Base-by-base conservation (phyloP, 2,329 filamentous ascomycete species). In the Mycosphaerella arachidis region DNA sequence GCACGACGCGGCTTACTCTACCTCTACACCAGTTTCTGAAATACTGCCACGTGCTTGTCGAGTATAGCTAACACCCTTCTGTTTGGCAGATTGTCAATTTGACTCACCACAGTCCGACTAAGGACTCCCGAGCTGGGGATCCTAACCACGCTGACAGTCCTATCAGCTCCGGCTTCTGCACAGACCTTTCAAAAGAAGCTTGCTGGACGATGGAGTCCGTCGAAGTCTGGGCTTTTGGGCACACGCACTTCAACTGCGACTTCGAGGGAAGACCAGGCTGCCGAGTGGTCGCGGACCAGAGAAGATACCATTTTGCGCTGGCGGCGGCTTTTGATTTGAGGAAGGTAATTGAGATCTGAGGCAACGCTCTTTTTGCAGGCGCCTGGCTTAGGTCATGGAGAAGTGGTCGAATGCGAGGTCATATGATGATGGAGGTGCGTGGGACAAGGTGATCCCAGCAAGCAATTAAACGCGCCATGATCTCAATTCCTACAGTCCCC, bases 41-140 rank as follows among this genome's bases (percentile, higher is more conserved):
- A 24, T 24, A 24, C 24, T 24, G 24, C 24, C 24, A 24, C 24
- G 24, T 24, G 24, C 24, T 24, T 24, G 24, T 24, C 24, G 24
- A 24, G 24, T 24, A 24, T 24, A 24, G 24, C 24, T 24, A 24
- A 24, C 24, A 24, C 24, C 24, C 24, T 24, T 24, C 24, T 24
- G 24, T 24, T 24, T 24, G 24, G 24, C 24, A 24, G 24, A 24
- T 80, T 16, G 48, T 77, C 2, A 68, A 81, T 13, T 64, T 79
- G 9, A 76, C 79, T 4, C 79, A 82, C 62, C 76, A 75, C 66
- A 76, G 74, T 55, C 79, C 78, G 0, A 74, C 76, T 1, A 51
- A 37, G 1, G 73, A 78, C 55, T 7, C 64, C 0, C 66, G 73
- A 0, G 70, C 76, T 0, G 64, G 63, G 2, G 74, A 80, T 43